Base-by-base conservation (phyloP, 495 filamentous ascomycete species). In the Aspergillus avenaceus region DNA sequence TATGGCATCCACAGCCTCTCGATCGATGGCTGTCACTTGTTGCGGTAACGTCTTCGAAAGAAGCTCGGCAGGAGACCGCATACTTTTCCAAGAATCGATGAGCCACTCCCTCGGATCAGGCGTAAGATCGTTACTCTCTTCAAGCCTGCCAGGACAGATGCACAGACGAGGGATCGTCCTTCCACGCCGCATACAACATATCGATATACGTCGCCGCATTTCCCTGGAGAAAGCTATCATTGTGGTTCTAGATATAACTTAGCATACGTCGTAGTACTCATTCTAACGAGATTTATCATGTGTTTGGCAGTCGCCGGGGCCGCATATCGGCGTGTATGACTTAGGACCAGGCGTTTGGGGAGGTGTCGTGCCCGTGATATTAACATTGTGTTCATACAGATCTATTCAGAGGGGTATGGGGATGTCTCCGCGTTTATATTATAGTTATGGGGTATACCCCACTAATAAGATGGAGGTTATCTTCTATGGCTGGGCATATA, bases 21-120 rank as follows among this genome's bases (percentile, higher is more conserved):
- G 54, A 14, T 84, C 81, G 26, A 97, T 83, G 14, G 86, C 87
- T 9, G 95, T 98, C 4, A 89, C 84, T 49, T 88, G 81, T 75
- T 98, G 93, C 41, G 95, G 91, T 44, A 98, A 76, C 45, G 97
- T 84, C 75, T 98, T 95, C n/a, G 85, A 91, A 29, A 91, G 91
- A 44, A 97, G 73, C 73, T 98, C 93, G 74, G 96, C 97, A 60
- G 93, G 93, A 24, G 90, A 93, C 78, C 96, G 97, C 82, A 97
- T 97, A 51, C 85, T 91, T 71, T 98, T 95, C 93, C 93, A 98
- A 49, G 93, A 93, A 42, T 90, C 95, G 4, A 95, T 96, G 55
- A 96, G 82, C 93, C 95, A 98, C 70, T 98, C 93, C 72, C 96
- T 95, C 47, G 91, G 83, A 34, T 86, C 91, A 16, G 93, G 90